These are phyloP conservation scores for Skeletonema costatum DNA, from an alignment of 108 stramenopile species.

Conservation along the genomic window DNA sequence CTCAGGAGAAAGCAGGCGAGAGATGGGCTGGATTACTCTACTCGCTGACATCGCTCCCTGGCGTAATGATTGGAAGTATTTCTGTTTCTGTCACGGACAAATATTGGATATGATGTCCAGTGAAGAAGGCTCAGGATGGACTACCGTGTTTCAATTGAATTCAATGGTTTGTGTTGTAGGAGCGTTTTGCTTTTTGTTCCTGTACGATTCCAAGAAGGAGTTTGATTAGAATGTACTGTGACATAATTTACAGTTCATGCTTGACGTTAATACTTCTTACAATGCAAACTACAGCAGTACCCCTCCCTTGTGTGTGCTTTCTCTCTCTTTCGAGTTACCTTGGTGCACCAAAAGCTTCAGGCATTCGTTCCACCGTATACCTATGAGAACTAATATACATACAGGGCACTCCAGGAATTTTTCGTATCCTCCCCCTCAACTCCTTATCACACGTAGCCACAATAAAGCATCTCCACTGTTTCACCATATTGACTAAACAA, in stretches of 20 bases:
- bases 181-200: slow-evolving; percentile 60
- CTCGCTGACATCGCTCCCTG: slow-evolving; percentile 67
- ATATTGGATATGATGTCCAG: slow-evolving; percentile 66
- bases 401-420: slow-evolving; percentile 98
- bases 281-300: background rate
- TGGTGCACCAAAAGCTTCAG: slow-evolving; percentile 95
- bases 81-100: slow-evolving; percentile 70
- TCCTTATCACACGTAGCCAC: slow-evolving; percentile 99
- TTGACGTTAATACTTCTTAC: background rate
- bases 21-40: slow-evolving; percentile 80
- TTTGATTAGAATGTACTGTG: slow-evolving; percentile 58
- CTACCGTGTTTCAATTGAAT: slow-evolving; percentile 66
- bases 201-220: slow-evolving; percentile 75
- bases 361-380: slow-evolving; percentile 98
- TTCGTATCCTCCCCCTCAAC: slow-evolving; percentile 92
- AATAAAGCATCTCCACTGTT: slow-evolving; percentile 96
- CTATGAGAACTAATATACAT: slow-evolving; percentile 97
- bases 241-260: background rate
- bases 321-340: slow-evolving; percentile 34
- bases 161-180: slow-evolving; percentile 64
- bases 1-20: slow-evolving; percentile 83
- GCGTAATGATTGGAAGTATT: slow-evolving; percentile 71
- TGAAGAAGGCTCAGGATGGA: slow-evolving; percentile 62
- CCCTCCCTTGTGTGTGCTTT: background rate
- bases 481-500: slow-evolving; percentile 69